A percentile compares a stretch with the other conserved stretches of the same genome.
phyloP scores from a whole-genome alignment of 2,329 filamentous ascomycete genomes.

The Cladorrhinum sp. region DNA sequence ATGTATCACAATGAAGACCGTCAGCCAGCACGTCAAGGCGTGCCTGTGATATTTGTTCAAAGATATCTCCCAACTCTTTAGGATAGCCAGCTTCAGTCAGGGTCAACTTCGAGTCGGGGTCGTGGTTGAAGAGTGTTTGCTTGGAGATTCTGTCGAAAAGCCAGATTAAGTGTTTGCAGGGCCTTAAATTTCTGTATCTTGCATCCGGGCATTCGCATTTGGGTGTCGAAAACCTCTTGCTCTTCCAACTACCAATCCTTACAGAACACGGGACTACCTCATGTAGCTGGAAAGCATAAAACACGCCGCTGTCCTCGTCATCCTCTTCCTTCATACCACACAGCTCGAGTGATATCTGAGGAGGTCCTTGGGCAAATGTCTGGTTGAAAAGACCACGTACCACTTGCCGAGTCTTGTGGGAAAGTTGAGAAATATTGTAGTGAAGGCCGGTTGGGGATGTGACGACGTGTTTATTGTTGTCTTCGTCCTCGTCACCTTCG shows the following conservation, averaged over 20 bases:
- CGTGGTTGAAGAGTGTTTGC: constrained; percentile 43
- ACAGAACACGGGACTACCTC: constrained; percentile 52
- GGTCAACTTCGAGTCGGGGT: constrained; percentile 37
- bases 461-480: constrained; percentile 29
- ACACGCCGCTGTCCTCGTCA: constrained; percentile 35
- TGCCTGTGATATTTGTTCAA: constrained; percentile 47
- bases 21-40: constrained; percentile 52
- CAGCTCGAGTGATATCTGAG: constrained; percentile 48
- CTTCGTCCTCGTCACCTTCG: constrained; percentile 33
- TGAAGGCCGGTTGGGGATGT: constrained; percentile 40
- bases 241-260: constrained; percentile 43
- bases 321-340: constrained; percentile 41
- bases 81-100: constrained; percentile 44
- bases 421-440: constrained; percentile 41
- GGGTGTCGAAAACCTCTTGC: constrained; percentile 38
- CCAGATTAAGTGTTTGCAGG: constrained; percentile 54
- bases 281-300: constrained; percentile 55
- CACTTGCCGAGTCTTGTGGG: constrained; percentile 35
- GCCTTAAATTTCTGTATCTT: constrained; percentile 25
- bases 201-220: constrained; percentile 45
- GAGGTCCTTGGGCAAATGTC: constrained; percentile 36
- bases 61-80: constrained; percentile 47
- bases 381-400: constrained; percentile 44
- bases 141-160: constrained; percentile 52
- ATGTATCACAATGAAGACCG: constrained; percentile 49